These are phyloP conservation scores for Thalassiosira sp. DNA, from an alignment of 352 stramenopile species.

Conservation along the genomic window DNA sequence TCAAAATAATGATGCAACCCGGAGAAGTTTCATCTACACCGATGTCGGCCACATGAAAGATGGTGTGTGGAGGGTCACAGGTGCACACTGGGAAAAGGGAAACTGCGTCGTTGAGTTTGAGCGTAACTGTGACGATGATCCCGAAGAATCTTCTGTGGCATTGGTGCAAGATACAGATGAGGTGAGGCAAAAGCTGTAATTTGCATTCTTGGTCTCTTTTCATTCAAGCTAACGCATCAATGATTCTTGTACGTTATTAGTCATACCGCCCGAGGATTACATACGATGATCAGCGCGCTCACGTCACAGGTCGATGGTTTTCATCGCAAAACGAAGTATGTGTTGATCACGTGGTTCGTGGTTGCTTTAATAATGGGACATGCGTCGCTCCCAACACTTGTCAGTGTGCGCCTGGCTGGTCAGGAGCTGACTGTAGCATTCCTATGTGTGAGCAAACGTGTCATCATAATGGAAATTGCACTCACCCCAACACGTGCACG, in stretches of 20 bases:
- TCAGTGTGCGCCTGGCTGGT: conserved; percentile 88
- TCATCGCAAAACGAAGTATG: conserved; percentile 71
- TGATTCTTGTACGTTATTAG: background rate
- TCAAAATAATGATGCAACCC: conserved; percentile 1
- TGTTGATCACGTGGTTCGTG: conserved; percentile 90
- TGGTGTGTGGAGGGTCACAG: conserved; percentile 82
- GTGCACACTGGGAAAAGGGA: conserved; percentile 91
- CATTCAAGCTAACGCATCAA: background rate
- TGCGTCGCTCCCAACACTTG: conserved; percentile 92
- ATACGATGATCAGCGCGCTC: conserved; percentile 82
- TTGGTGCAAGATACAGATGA: conserved; percentile 91
- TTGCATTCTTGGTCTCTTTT: conserved; percentile 2
- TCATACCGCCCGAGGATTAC: conserved; percentile 87
- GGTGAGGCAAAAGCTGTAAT: conserved; percentile 9
- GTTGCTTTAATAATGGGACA: conserved; percentile 92
- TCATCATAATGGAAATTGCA: conserved; percentile 93
- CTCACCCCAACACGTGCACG: conserved; percentile 90
- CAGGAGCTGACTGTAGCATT: conserved; percentile 92
- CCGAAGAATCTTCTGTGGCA: conserved; percentile 16
- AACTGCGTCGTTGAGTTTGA: conserved; percentile 92
- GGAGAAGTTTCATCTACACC: conserved; percentile 84
- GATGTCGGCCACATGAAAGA: conserved; percentile 89
- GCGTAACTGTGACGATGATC: conserved; percentile 80
- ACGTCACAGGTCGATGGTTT: conserved; percentile 74
- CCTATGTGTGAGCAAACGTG: conserved; percentile 87